Conservation (phyloP, 2,329 filamentous ascomycete species). For the Trichoderma hamatum region DNA sequence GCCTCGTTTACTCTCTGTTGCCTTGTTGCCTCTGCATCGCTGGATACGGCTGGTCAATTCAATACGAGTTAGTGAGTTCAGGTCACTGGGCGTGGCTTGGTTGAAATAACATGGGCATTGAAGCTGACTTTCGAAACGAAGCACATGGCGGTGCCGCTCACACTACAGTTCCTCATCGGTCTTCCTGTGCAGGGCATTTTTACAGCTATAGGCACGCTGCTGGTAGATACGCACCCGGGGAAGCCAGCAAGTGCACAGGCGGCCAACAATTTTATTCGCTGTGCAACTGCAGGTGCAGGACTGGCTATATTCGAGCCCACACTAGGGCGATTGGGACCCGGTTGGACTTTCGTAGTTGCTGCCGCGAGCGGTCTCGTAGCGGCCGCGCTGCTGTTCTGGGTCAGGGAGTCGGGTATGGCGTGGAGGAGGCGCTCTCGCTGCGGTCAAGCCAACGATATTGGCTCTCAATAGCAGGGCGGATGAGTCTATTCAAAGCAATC, state of each 20-base stretch:
- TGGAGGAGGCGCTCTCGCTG: background rate
- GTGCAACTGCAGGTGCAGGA: background rate
- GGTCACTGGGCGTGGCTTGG: background rate
- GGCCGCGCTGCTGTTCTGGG: background rate
- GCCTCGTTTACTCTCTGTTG: background rate
- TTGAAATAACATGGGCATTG: background rate
- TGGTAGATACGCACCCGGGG: slow-evolving; percentile 49
- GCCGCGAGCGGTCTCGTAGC: background rate
- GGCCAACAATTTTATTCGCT: background rate
- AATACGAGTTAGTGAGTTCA: slow-evolving; percentile 34
- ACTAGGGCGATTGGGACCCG: background rate
- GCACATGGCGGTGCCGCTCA: slow-evolving; percentile 44
- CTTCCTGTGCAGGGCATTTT: slow-evolving; percentile 45
- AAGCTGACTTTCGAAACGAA: background rate
- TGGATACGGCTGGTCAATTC: slow-evolving; percentile 47
- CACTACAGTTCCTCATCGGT: slow-evolving; percentile 46
- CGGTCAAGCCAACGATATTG: background rate
- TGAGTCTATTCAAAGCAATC: background rate
- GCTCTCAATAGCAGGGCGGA: background rate
- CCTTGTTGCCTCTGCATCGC: slow-evolving; percentile 9
- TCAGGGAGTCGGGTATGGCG: background rate
- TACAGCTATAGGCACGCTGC: slow-evolving; percentile 45
- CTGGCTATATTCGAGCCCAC: background rate
- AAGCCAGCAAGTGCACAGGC: background rate
- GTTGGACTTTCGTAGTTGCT: background rate